Base-by-base conservation (phyloP, 441 rosid species). In the Populus tomentosa region DNA sequence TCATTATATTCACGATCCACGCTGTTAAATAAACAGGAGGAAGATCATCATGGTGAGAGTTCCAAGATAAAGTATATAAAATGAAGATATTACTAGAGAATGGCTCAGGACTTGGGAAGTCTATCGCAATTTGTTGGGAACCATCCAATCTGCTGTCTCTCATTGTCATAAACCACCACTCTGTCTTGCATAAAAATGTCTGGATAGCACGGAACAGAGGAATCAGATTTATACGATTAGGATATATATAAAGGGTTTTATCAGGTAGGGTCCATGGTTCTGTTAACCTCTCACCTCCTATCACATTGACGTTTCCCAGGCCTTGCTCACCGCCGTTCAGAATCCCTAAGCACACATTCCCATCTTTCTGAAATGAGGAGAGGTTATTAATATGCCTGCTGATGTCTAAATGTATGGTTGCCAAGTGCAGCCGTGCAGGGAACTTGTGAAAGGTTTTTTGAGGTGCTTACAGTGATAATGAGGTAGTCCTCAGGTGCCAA, bases 171-270 rank as follows among this genome's bases (percentile, higher is more conserved):
- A 36, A 93, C 85, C 78, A 93, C 86, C 90, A 92, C 81, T 79
- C 83, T 91, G 82, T 95, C 93, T 86, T 88, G 98, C 94, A 95
- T 88, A 6, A 92, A 91, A 79, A 90, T 82, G 82, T 95, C 98
- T 93, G 74, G 10, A n/a, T 16, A 13, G 24, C 73, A 50, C 26
- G 56, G 74, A 32, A 38, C 56, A 7, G 20, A 53, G 62, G 70
- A 36, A 53, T 28, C 74, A 61, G 3, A 26, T 11, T 50, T 59
- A 66, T 72, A 62, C n/a, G 65, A 24, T 74, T 23, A 24, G 11
- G 8, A n/a, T n/a, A 24, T 11, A 35, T 40, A 30, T 0, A 2
- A 36, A 46, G 50, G 63, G 23, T 64, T 28, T 32, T 42, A 14
- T 21, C 4, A 13, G 10, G 0, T 35, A 3, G 18, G 24, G 23